Base-by-base conservation (phyloP, 768 basidiomycete genomes). In the Boletus speciosus region DNA sequence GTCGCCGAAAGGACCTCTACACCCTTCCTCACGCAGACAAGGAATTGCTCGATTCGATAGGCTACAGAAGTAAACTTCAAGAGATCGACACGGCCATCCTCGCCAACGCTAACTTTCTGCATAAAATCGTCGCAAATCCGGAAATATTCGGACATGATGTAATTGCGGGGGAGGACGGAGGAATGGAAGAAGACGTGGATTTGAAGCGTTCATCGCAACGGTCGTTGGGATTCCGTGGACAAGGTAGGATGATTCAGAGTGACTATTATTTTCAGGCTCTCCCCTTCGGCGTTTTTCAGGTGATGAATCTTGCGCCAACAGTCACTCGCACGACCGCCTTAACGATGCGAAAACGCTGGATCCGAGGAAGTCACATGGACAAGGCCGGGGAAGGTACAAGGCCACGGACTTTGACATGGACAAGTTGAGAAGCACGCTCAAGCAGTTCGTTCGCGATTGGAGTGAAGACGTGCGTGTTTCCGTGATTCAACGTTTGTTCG, bases 371-470 rank as follows among this genome's bases (percentile, higher is more conserved):
- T 31, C 40, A 3, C 39, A 35, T 19, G 39, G 50, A 27, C 54
- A 31, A 34, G 42, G 51, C 61, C 67, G 46, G 45, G 55, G 44
- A 63, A 70, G 40, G 46, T 78, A 78, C 59, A 77, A 73, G 53
- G 80, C 84, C 1, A 83, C 80, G 0, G 88, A 91, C 36, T 81
- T 81, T 56, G 88, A 93, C 61, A 88, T 90, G 84, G 93, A 97
- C 66, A 95, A 96, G 66, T 74, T 98, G 38, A 75, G 93, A 54
- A 94, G 92, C 64, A 96, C 94, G 0, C 71, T 98, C 37, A 92
- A 96, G 65, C 93, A 96, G 62, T 87, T 96, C 48, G 93, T 93
- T 10, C 80, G 94, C 12, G 94, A 98, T 65, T 98, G 95, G 94
- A 90, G 88, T 55, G 80, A 77, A 58, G 87, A 92, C 76, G 91